These are phyloP conservation scores for Auriscalpium orientale DNA, from an alignment of 768 basidiomycete genomes.

Conservation along the genomic window DNA sequence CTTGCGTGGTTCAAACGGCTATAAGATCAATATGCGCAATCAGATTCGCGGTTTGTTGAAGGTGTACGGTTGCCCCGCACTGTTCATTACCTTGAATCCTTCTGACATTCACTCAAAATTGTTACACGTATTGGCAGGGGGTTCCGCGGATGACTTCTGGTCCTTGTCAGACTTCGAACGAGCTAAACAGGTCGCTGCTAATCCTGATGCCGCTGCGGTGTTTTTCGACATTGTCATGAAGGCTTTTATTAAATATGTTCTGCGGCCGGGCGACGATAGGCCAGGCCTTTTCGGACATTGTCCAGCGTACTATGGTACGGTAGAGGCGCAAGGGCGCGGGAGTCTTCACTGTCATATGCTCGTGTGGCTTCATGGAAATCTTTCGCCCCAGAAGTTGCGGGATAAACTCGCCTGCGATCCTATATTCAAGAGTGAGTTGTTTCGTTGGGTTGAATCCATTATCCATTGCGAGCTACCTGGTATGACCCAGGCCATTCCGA, in stretches of 20 bases:
- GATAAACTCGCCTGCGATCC: constrained; percentile 1
- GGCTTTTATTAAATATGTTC: constrained; percentile 24
- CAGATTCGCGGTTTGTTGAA: not conserved
- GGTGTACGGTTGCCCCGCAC: not conserved
- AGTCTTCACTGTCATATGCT: constrained; percentile 35
- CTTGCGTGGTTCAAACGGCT: not conserved
- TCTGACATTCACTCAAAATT: constrained; percentile 35
- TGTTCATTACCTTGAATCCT: too few species aligned
- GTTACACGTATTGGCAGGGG: constrained; percentile 31
- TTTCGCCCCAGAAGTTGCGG: not conserved
- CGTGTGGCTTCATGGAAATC: constrained; percentile 27
- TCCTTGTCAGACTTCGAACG: constrained; percentile 28
- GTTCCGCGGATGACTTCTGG: constrained; percentile 29
- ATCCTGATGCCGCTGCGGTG: constrained; percentile 31
- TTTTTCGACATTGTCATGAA: constrained; percentile 37
- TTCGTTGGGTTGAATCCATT: constrained; percentile 21
- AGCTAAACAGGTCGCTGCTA: constrained; percentile 27
- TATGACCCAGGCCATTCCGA: too few species aligned
- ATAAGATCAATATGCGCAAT: not conserved
- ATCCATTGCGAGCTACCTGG: constrained; percentile 11
- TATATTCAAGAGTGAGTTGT: constrained; percentile 14
- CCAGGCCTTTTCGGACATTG: constrained; percentile 29
- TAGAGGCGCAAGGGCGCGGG: constrained; percentile 33
- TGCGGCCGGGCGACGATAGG: constrained; percentile 9
- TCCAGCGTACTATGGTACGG: constrained; percentile 32